Base-by-base conservation (phyloP, 2,329 filamentous ascomycete genomes). In the Botrytis squamosa region DNA sequence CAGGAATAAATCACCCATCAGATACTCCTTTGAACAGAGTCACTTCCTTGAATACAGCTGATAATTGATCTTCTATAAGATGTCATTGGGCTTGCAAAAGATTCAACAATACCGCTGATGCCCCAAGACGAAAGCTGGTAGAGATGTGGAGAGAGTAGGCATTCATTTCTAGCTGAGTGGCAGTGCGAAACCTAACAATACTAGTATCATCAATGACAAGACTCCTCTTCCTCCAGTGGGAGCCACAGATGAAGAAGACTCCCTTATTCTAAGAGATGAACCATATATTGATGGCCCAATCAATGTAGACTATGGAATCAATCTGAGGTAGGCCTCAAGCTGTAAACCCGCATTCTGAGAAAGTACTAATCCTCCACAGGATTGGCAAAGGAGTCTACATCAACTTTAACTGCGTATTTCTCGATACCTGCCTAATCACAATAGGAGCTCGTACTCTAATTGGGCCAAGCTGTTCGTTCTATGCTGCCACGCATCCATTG, bases 391-490 rank as follows among this genome's bases (percentile, higher is more conserved):
- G 90, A 72, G 92, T 93, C 22, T 96, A 90, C 79, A 86, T 97
- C 81, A 97, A 92, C 83, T 90, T 87, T 80, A 91, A 93, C 82
- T 91, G 88, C 78, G 90, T 89, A 9, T 92, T 94, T 80, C 84
- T 97, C 44, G 94, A 97, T 80, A 95, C 92, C 1, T 92, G 90
- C 81, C 82, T 85, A 42, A 92, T 97, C 73, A 90, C 86, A 1
- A 89, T 97, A 67, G 94, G 94, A 0, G 88, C 90, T 7, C 89
- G 94, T 71, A 95, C 93, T 1, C 84, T 97, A 40, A 84, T 96
- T 60, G 94, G 93, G 0, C 93, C 94, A 2, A 93, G 93, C 80
- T 92, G 94, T 60, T 90, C 86, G 55, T 88, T 97, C 77, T 97
- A 89, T 81, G 88, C 89, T 57, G 94, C 88, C 2, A 90, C 88